Evolutionary conservation across 1,284 basidiomycete genomes (phyloP).

Genomic region (Testicularia cyperi): DNA sequence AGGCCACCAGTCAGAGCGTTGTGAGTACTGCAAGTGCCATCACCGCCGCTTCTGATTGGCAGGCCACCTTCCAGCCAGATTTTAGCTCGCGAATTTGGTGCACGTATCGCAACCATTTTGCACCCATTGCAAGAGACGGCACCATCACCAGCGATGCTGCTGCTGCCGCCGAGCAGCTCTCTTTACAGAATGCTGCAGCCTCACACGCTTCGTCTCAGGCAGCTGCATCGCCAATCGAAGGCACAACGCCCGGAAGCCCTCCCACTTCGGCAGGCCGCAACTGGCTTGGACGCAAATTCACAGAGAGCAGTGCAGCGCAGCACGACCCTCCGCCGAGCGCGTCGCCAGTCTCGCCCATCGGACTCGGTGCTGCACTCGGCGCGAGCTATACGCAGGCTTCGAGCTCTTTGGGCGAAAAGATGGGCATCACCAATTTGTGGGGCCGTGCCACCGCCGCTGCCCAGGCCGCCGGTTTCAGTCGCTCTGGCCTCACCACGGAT

Average conservation of each 20-base stretch:
- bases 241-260: constrained; percentile 10
- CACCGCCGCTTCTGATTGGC: constrained; percentile 1
- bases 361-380: constrained; percentile 23
- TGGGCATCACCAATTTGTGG: constrained; percentile 53
- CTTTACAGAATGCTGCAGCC: constrained; percentile 4
- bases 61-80: constrained; percentile 33
- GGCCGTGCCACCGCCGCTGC: constrained; percentile 48
- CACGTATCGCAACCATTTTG: constrained; percentile 56
- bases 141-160: constrained; percentile 52
- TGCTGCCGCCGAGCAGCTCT: constrained; percentile 25
- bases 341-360: constrained; percentile 6
- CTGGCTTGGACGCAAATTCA: constrained; percentile 32
- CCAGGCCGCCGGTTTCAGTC: constrained; percentile 45
- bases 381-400: constrained; percentile 22
- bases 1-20: neutral
- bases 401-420: constrained; percentile 42
- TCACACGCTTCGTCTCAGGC: constrained; percentile 3
- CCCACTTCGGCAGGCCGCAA: constrained; percentile 11
- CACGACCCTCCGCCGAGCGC: neutral
- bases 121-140: constrained; percentile 55
- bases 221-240: constrained; percentile 1
- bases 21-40: too few relatives aligned
- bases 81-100: constrained; percentile 56
- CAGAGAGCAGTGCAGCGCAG: constrained; percentile 17
- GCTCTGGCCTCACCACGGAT: constrained; percentile 79